Conservation (phyloP, 495 filamentous ascomycete genomes). For the Durotheca rogersii region DNA sequence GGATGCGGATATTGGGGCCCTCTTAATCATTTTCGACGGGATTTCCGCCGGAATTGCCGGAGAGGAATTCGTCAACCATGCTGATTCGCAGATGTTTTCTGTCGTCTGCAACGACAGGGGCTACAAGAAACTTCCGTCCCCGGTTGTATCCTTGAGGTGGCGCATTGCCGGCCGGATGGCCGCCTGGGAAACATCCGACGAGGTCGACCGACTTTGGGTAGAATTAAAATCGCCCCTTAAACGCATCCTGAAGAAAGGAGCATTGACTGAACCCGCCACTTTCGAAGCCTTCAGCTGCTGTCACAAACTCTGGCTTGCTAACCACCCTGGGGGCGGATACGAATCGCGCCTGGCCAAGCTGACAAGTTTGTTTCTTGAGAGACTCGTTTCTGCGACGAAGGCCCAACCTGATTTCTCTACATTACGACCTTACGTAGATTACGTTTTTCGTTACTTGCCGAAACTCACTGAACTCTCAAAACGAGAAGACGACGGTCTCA, state of each 20-base stretch:
- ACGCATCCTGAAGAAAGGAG: slow-evolving; percentile 35
- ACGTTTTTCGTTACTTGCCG: slow-evolving; percentile 31
- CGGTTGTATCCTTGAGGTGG: slow-evolving; percentile 40
- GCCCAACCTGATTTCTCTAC: slow-evolving; percentile 7
- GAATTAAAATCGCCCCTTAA: slow-evolving; percentile 38
- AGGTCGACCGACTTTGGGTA: slow-evolving; percentile 38
- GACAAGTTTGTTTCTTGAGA: slow-evolving; percentile 38
- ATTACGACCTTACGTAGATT: slow-evolving; percentile 21
- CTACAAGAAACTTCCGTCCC: slow-evolving; percentile 12
- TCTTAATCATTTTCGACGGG: slow-evolving; percentile 49
- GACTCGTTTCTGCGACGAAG: slow-evolving; percentile 25
- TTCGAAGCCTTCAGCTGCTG: slow-evolving; percentile 48
- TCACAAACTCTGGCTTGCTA: slow-evolving; percentile 39
- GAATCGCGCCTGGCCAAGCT: slow-evolving; percentile 37
- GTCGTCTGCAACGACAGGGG: slow-evolving; percentile 26
- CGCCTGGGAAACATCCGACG: slow-evolving; percentile 36
- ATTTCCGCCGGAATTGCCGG: slow-evolving; percentile 46
- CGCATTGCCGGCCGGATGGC: slow-evolving; percentile 39
- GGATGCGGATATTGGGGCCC: slow-evolving; percentile 28
- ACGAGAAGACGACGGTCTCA: slow-evolving; percentile 16
- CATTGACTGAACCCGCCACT: slow-evolving; percentile 30
- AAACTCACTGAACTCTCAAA: slow-evolving; percentile 25
- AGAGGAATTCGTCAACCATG: slow-evolving; percentile 44
- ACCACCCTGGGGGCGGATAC: slow-evolving; percentile 37
- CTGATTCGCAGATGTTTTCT: slow-evolving; percentile 39